Evolutionary conservation across 257 asterid species (phyloP).

Genomic region (Solanum arcanum): DNA sequence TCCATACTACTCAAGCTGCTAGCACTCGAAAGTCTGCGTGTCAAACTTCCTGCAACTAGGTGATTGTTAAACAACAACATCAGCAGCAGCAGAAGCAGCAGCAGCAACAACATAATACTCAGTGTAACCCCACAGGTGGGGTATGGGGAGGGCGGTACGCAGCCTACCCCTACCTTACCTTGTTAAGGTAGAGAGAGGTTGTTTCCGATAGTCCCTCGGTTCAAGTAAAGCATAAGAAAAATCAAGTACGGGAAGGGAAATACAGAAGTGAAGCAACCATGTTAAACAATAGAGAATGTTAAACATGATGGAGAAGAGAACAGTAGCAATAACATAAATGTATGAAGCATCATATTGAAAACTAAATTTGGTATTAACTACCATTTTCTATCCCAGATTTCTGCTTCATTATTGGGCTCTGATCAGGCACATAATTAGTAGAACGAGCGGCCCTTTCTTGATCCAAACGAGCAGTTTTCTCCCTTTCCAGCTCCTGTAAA

Average conservation of each 20-base stretch:
- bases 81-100: not conserved
- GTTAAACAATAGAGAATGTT: not conserved
- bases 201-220: not conserved
- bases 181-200: not conserved
- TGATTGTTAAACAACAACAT: slow-evolving; percentile 5
- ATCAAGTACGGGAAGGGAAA: not conserved
- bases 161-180: not conserved
- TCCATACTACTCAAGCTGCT: slow-evolving; percentile 95
- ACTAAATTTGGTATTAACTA: slow-evolving; percentile 7
- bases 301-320: not conserved
- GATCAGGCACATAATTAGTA: slow-evolving; percentile 52
- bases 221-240: not conserved
- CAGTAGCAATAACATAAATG: not conserved
- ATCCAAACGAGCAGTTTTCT: slow-evolving; percentile 80
- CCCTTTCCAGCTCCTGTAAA: slow-evolving; percentile 72
- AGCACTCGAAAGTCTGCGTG: slow-evolving; percentile 72
- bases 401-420: slow-evolving; percentile 44
- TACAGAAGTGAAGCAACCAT: not conserved
- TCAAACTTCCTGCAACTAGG: slow-evolving; percentile 54
- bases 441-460: slow-evolving; percentile 63
- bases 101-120: not conserved
- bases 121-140: not conserved
- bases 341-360: not conserved
- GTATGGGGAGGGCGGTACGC: not conserved
- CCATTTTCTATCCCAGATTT: slow-evolving; percentile 76